A percentile compares a stretch with the other conserved stretches of the same genome.
phyloP scores from a whole-genome alignment of 768 basidiomycete species.

The Rhizopogon vinicolor region DNA sequence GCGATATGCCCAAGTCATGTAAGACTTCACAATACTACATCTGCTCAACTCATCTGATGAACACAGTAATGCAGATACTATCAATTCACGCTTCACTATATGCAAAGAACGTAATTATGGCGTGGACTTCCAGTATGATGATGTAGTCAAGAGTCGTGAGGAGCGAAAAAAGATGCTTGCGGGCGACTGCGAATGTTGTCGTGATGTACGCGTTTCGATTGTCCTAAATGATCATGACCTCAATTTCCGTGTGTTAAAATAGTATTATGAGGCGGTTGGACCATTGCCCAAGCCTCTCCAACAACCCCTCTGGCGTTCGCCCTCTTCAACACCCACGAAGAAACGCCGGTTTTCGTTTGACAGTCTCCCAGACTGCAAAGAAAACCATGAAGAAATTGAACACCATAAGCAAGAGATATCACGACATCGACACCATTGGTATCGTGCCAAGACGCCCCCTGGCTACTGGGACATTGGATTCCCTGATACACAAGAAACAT shows the following conservation, averaged over 20 bases:
- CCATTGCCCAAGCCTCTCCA: slow-evolving; percentile 62
- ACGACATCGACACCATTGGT: slow-evolving; percentile 70
- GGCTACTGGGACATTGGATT: slow-evolving; percentile 91
- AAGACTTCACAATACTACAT: slow-evolving; percentile 10
- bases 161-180: slow-evolving; percentile 65
- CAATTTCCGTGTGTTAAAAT: not conserved
- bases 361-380: slow-evolving; percentile 18
- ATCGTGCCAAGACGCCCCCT: slow-evolving; percentile 70
- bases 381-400: slow-evolving; percentile 30
- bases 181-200: slow-evolving; percentile 80
- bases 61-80: slow-evolving; percentile 32
- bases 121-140: slow-evolving; percentile 62
- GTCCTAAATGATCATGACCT: not conserved
- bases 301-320: slow-evolving; percentile 74
- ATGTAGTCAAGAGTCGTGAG: slow-evolving; percentile 66
- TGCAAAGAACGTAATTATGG: slow-evolving; percentile 64
- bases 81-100: slow-evolving; percentile 66
- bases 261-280: slow-evolving; percentile 82
- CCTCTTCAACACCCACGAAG: slow-evolving; percentile 25
- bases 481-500: slow-evolving; percentile 78
- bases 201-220: slow-evolving; percentile 45
- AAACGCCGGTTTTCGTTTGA: slow-evolving; percentile 14
- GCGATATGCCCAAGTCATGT: slow-evolving; percentile 47
- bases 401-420: slow-evolving; percentile 70
- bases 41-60: not conserved